phyloP scores from a whole-genome alignment of 1,284 basidiomycete genomes.

The Polyporus tsugae region DNA sequence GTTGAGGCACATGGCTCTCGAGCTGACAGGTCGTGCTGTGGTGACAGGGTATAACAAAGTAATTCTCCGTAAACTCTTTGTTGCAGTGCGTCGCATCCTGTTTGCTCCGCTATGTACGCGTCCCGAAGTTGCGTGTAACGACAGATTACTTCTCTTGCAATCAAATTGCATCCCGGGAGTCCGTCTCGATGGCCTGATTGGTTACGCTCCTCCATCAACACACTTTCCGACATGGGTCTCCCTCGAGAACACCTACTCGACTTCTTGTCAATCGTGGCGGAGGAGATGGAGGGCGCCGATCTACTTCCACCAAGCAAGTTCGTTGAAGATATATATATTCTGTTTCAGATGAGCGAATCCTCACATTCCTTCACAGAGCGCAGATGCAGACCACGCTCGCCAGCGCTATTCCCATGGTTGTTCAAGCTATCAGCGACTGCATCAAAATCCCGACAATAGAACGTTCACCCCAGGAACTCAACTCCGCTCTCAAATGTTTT shows the following conservation, averaged over 20 bases:
- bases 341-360: background rate
- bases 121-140: conserved; percentile 10
- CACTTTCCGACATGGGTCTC: conserved; percentile 64
- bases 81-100: conserved; percentile 66
- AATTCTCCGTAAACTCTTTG: conserved; percentile 86
- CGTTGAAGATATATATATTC: conserved; percentile 38
- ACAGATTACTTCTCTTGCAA: conserved; percentile 77
- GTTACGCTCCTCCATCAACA: conserved; percentile 66
- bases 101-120: conserved; percentile 13
- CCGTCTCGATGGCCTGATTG: conserved; percentile 75
- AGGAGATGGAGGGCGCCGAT: conserved; percentile 81
- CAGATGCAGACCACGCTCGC: conserved; percentile 70
- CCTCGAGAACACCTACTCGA: conserved; percentile 70
- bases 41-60: conserved; percentile 64
- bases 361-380: conserved; percentile 47
- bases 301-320: conserved; percentile 80
- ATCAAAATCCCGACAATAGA: conserved; percentile 47
- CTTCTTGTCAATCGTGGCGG: conserved; percentile 84
- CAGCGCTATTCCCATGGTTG: conserved; percentile 74
- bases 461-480: conserved; percentile 56
- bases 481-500: conserved; percentile 79
- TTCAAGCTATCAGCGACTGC: conserved; percentile 67
- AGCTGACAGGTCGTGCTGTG: conserved; percentile 68
- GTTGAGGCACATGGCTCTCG: conserved; percentile 69
- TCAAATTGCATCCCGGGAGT: conserved; percentile 70